phyloP scores from a whole-genome alignment of 306 rosid species.

The Biancaea sappan region DNA sequence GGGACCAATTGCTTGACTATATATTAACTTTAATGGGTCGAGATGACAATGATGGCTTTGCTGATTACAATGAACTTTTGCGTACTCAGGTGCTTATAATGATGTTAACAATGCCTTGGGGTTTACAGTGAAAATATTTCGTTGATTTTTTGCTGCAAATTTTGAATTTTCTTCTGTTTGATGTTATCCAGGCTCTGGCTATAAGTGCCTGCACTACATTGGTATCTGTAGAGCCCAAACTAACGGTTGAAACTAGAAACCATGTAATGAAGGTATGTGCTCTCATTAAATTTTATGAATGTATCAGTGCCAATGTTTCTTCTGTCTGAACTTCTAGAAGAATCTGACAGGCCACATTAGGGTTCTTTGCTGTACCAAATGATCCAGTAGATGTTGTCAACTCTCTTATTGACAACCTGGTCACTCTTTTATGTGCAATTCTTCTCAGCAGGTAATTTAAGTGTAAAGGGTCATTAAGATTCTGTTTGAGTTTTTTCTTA shows the following conservation, averaged over 20 bases:
- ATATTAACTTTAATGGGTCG: constrained; percentile 89
- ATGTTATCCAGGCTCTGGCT: constrained; percentile 77
- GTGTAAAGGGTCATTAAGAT: constrained; percentile 11
- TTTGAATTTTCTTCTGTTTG: constrained; percentile 20
- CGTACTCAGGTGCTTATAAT: constrained; percentile 74
- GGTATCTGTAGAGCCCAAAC: constrained; percentile 95
- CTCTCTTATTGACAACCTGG: constrained; percentile 84
- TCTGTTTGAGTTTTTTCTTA: constrained; percentile 21
- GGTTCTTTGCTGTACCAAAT: constrained; percentile 94
- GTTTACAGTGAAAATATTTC: constrained; percentile 28
- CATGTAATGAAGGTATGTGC: constrained; percentile 78
- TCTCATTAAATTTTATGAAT: constrained; percentile 33
- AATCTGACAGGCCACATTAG: constrained; percentile 88
- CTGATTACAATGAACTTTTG: constrained; percentile 79
- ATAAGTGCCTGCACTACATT: constrained; percentile 95
- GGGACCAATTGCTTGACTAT: constrained; percentile 90
- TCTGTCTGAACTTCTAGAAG: constrained; percentile 35
- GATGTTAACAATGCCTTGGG: constrained; percentile 15
- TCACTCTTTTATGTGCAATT: constrained; percentile 92
- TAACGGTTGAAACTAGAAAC: constrained; percentile 91
- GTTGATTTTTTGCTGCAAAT: constrained; percentile 31
- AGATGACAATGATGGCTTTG: constrained; percentile 79
- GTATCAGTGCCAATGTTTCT: constrained; percentile 1
- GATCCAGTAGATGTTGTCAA: constrained; percentile 82
- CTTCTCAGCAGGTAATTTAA: constrained; percentile 84